Evolutionary conservation across 2,329 filamentous ascomycete genomes (phyloP).

Genomic region (Claviceps sp.): DNA sequence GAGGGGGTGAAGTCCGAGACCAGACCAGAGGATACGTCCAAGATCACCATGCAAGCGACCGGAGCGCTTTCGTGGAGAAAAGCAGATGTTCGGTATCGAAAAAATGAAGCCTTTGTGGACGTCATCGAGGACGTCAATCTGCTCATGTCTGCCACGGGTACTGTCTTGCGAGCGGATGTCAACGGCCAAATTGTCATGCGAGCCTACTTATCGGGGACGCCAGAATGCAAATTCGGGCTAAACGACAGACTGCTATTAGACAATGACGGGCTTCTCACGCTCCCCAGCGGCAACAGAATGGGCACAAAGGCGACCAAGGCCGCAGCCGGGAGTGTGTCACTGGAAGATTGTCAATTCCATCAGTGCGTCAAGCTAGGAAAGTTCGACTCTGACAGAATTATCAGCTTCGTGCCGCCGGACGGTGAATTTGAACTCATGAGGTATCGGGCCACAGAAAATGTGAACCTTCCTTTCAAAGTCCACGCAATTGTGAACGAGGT

Average conservation of each 20-base stretch:
- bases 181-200: conserved; percentile 98
- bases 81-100: conserved; percentile 95
- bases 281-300: conserved; percentile 62
- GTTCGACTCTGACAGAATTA: conserved; percentile 92
- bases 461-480: conserved; percentile 96
- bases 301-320: conserved; percentile 87
- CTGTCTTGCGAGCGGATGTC: conserved; percentile 87
- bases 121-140: conserved; percentile 99
- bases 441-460: conserved; percentile 95
- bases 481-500: conserved; percentile 98
- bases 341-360: conserved; percentile 98
- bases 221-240: conserved; percentile 96
- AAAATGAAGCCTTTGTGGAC: conserved; percentile 98
- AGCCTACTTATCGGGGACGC: conserved; percentile 88
- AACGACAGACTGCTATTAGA: conserved; percentile 94
- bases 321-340: conserved; percentile 83
- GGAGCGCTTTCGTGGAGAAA: conserved; percentile 94
- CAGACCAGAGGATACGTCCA: conserved; percentile 80
- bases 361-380: conserved; percentile 96
- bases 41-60: conserved; percentile 98
- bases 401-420: conserved; percentile 91
- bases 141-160: conserved; percentile 95
- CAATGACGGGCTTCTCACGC: conserved; percentile 49
- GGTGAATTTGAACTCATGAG: conserved; percentile 98
- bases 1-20: conserved; percentile 92